Conservation (phyloP, 148 eudicot genomes). For the Mesembryanthemum crystallinum region DNA sequence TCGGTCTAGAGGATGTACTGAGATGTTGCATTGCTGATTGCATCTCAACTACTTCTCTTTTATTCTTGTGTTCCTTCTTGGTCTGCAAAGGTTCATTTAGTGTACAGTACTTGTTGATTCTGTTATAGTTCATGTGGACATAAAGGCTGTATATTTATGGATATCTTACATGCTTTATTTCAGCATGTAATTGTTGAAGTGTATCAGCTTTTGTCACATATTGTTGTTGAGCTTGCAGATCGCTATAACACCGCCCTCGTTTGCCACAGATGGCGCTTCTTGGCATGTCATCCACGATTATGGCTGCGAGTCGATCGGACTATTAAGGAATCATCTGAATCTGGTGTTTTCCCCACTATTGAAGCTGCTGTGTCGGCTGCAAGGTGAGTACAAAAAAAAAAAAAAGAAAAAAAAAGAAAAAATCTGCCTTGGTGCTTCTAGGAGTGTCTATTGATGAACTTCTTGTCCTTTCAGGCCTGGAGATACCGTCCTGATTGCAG, state of each 20-base stretch:
- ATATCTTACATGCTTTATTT: conserved; percentile 1
- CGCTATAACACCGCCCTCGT: conserved; percentile 99
- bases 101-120: neutral
- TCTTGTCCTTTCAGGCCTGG: conserved; percentile 65
- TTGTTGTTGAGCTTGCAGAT: conserved; percentile 92
- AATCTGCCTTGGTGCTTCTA: neutral
- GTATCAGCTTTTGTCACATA: conserved; percentile 41
- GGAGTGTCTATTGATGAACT: conserved; percentile 1
- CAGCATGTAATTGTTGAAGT: conserved; percentile 18
- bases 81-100: neutral
- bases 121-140: neutral
- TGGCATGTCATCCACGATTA: conserved; percentile 94
- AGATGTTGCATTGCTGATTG: neutral
- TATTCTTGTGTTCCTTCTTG: neutral
- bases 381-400: conserved; percentile 56
- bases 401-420: too few relatives aligned
- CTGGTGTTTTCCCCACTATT: conserved; percentile 70
- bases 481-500: conserved; percentile 83
- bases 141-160: conserved; percentile 8
- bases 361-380: conserved; percentile 89
- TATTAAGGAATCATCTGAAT: conserved; percentile 50
- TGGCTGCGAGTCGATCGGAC: conserved; percentile 91
- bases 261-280: conserved; percentile 99
- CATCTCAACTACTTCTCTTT: neutral
- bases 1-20: neutral